Conservation (phyloP, 306 rosid species). For the Trifolium fragiferum region DNA sequence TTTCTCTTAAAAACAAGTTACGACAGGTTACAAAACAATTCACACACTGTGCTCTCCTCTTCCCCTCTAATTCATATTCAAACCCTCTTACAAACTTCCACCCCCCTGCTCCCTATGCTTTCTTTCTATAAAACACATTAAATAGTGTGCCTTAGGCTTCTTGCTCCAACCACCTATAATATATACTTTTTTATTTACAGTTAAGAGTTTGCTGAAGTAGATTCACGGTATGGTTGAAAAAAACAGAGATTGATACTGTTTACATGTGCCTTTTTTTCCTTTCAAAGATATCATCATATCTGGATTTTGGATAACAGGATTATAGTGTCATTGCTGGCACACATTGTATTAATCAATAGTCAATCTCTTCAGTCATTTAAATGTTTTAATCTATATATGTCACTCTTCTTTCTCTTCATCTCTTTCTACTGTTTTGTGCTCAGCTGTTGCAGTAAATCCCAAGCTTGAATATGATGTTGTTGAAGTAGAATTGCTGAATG, state of each 20-base stretch:
- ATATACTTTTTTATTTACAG: background rate
- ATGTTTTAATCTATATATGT: slow-evolving; percentile 30
- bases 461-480: slow-evolving; percentile 92
- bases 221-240: slow-evolving; percentile 14
- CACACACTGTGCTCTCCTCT: background rate
- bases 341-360: background rate
- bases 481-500: slow-evolving; percentile 64
- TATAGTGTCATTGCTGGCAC: slow-evolving; percentile 7
- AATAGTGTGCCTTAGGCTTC: too few species aligned
- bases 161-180: too few species aligned
- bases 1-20: background rate
- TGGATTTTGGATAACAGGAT: slow-evolving; percentile 9
- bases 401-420: slow-evolving; percentile 31
- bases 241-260: background rate
- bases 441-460: slow-evolving; percentile 96
- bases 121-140: too few species aligned
- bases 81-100: slow-evolving; percentile 6
- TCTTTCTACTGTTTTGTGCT: slow-evolving; percentile 35
- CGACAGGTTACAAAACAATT: background rate
- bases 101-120: background rate
- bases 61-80: background rate
- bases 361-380: slow-evolving; percentile 6
- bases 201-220: slow-evolving; percentile 35
- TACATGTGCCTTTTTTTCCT: slow-evolving; percentile 25
- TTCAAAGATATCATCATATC: slow-evolving; percentile 13